These are phyloP conservation scores for Penicillium sp. DNA, from an alignment of 2,329 filamentous ascomycete species.

Conservation along the genomic window DNA sequence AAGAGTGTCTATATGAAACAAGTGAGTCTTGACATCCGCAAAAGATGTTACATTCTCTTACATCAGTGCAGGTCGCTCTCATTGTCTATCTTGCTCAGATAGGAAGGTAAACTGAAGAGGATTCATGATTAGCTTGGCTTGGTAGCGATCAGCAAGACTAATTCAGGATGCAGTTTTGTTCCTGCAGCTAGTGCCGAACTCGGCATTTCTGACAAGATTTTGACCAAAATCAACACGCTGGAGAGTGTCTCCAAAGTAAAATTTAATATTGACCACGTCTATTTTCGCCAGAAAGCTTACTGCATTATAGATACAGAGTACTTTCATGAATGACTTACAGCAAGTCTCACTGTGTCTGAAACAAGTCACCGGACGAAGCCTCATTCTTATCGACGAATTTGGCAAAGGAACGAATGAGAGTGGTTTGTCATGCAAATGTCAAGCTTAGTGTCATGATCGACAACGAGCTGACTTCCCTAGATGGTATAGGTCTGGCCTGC, in stretches of 20 bases:
- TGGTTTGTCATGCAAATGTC: conserved; percentile 27
- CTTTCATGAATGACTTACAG: conserved; percentile 77
- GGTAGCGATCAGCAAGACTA: not conserved
- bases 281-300: not conserved
- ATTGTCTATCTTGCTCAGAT: conserved; percentile 91
- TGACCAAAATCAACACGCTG: conserved; percentile 75
- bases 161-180: conserved; percentile 59
- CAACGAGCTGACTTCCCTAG: conserved; percentile 28
- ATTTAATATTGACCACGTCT: not conserved
- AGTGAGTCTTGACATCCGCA: conserved; percentile 21
- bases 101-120: conserved; percentile 47
- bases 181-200: conserved; percentile 71
- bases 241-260: conserved; percentile 56
- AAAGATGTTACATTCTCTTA: too few relatives aligned
- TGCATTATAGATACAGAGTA: conserved; percentile 50
- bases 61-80: conserved; percentile 59
- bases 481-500: conserved; percentile 60
- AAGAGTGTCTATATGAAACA: conserved; percentile 97
- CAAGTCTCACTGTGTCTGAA: conserved; percentile 74
- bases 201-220: conserved; percentile 85
- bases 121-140: not conserved
- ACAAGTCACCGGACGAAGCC: conserved; percentile 66
- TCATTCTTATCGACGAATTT: conserved; percentile 92
- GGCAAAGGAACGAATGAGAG: conserved; percentile 61
- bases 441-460: too few relatives aligned